Conservation (phyloP, 805 yeast species). For the Wickerhamiella domercqiae region DNA sequence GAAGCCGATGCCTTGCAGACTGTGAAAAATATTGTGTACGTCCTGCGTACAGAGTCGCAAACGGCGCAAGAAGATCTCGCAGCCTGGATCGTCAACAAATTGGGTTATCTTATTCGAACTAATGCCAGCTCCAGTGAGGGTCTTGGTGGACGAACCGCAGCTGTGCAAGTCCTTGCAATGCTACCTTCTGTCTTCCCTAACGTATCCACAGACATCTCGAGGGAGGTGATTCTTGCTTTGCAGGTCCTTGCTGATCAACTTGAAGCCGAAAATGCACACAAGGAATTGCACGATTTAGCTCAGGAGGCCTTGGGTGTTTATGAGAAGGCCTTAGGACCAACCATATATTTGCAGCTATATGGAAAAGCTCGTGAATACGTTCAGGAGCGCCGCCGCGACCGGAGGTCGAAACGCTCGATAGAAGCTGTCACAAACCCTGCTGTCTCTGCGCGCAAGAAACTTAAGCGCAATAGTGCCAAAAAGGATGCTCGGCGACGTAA, state of each 20-base stretch:
- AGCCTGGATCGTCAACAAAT: slow-evolving; percentile 49
- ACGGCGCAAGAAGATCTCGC: slow-evolving; percentile 22
- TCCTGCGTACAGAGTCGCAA: slow-evolving; percentile 47
- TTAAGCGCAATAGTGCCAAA: slow-evolving; percentile 57
- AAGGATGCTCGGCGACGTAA: slow-evolving; percentile 47
- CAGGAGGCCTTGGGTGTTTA: slow-evolving; percentile 54
- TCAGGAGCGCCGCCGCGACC: slow-evolving; percentile 49
- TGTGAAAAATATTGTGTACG: slow-evolving; percentile 48
- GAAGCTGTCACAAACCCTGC: slow-evolving; percentile 70
- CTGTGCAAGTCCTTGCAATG: slow-evolving; percentile 59
- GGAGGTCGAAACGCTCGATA: slow-evolving; percentile 61
- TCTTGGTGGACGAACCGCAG: slow-evolving; percentile 44
- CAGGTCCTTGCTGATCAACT: slow-evolving; percentile 27
- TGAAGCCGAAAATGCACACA: slow-evolving; percentile 26
- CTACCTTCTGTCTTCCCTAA: slow-evolving; percentile 31
- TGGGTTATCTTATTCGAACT: slow-evolving; percentile 47
- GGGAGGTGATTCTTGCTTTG: slow-evolving; percentile 40
- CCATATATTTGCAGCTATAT: slow-evolving; percentile 48
- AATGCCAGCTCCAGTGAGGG: slow-evolving; percentile 32
- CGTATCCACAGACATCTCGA: no score
- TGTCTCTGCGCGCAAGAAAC: slow-evolving; percentile 58
- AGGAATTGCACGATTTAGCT: slow-evolving; percentile 37
- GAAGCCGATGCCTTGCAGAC: slow-evolving; percentile 47
- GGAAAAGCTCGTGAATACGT: slow-evolving; percentile 50
- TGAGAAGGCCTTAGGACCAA: slow-evolving; percentile 53